A percentile compares a stretch with the other conserved stretches of the same genome.
Conservation (phyloP, 169 alveolate genomes). For the Plasmodium gonderi region DNA sequence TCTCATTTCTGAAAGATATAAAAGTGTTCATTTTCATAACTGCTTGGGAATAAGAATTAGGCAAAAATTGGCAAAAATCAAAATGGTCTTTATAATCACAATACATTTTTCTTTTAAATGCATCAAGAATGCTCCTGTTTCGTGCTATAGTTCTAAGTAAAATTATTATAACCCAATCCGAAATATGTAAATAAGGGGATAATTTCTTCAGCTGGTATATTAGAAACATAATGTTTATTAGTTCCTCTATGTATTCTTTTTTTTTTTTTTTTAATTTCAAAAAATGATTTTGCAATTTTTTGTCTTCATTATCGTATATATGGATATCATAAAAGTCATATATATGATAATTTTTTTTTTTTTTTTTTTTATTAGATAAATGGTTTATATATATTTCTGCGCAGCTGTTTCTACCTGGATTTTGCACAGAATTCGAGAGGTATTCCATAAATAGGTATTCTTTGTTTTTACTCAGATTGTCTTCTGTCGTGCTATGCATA, state of each 20-base stretch:
- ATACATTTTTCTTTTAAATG: conserved; percentile 27
- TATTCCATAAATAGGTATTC: neutral
- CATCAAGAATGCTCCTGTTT: conserved; percentile 16
- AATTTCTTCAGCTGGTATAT: conserved; percentile 53
- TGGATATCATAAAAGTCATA: conserved; percentile 54
- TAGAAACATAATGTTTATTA: conserved; percentile 33
- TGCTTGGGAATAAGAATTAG: neutral
- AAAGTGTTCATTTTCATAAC: neutral
- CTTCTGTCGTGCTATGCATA: neutral
- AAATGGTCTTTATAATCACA: conserved; percentile 41
- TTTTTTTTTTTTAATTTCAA: conserved; percentile 64
- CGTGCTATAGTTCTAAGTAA: conserved; percentile 37
- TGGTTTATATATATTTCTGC: neutral
- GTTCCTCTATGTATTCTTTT: conserved; percentile 52
- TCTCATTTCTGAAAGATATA: conserved; percentile 2
- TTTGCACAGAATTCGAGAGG: neutral
- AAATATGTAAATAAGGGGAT: conserved; percentile 32
- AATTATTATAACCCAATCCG: conserved; percentile 17
- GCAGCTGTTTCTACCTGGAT: neutral
- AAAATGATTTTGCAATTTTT: conserved; percentile 61
- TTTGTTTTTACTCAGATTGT: conserved; percentile 4
- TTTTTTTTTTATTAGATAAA: neutral
- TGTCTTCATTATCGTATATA: conserved; percentile 29
- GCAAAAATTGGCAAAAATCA: conserved; percentile 31
- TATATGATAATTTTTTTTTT: conserved; percentile 17